Conservation (phyloP, 805 yeast genomes). For the Kluyveromyces nonfermentans region DNA sequence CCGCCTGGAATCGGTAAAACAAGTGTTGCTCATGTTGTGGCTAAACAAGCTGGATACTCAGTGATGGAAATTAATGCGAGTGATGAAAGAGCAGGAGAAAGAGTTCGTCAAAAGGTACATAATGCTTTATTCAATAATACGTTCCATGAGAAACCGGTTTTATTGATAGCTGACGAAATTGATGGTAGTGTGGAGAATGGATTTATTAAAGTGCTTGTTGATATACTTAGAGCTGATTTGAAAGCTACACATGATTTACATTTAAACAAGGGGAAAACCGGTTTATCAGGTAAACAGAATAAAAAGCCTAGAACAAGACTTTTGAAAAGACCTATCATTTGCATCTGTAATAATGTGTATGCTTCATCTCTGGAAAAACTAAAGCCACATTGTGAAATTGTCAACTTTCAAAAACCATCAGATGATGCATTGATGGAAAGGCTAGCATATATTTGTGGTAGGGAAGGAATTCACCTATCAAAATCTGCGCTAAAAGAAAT, state of each 20-base stretch:
- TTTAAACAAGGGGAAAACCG: conserved; percentile 8
- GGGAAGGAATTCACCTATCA: conserved; percentile 43
- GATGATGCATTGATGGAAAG: conserved; percentile 38
- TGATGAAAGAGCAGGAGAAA: conserved; percentile 59
- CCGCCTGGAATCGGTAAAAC: conserved; percentile 95
- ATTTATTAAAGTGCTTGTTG: conserved; percentile 47
- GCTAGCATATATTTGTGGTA: conserved; percentile 41
- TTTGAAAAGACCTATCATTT: conserved; percentile 76
- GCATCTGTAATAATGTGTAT: conserved; percentile 84
- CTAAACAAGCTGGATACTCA: conserved; percentile 72
- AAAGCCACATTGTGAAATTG: conserved; percentile 62
- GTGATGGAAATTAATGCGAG: conserved; percentile 81
- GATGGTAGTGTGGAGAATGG: conserved; percentile 71
- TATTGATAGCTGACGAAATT: conserved; percentile 81
- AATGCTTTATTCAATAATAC: conserved; percentile 60
- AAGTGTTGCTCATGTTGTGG: conserved; percentile 74
- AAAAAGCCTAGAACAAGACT: conserved; percentile 33
- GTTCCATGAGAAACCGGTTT: conserved; percentile 64
- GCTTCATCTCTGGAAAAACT: conserved; percentile 65
- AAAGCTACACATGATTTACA: conserved; percentile 36
- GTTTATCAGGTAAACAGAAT: conserved; percentile 7
- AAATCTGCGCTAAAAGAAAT: conserved; percentile 51
- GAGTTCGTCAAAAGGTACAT: conserved; percentile 43
- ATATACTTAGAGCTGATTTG: conserved; percentile 49
- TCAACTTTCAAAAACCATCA: conserved; percentile 54